Conservation (phyloP, 2,329 filamentous ascomycete genomes). For the Dothistroma septosporum region DNA sequence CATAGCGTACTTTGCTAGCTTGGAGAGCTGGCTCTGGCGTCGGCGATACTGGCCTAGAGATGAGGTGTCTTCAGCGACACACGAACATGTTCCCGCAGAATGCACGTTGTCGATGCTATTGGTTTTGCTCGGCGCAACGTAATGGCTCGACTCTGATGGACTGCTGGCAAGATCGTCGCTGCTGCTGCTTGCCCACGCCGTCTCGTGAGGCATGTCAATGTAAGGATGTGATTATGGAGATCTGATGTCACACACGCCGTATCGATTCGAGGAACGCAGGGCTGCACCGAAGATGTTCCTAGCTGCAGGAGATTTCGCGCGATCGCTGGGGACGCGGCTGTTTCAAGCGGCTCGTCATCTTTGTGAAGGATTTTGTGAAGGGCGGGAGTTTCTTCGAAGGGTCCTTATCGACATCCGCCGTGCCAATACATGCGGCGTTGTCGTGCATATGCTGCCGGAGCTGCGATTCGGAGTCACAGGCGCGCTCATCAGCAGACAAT, state of each 20-base stretch:
- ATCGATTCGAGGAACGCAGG: constrained; percentile 4
- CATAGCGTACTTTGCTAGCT: constrained; percentile 31
- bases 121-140: not conserved
- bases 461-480: not conserved
- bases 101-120: constrained; percentile 24
- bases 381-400: not conserved
- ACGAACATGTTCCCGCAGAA: constrained; percentile 28
- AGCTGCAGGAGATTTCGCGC: not conserved
- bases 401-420: not conserved
- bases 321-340: not conserved
- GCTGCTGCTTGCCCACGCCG: not conserved
- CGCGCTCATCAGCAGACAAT: not conserved
- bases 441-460: not conserved
- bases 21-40: constrained; percentile 33
- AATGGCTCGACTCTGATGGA: not conserved
- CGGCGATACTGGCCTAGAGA: constrained; percentile 30
- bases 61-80: constrained; percentile 29
- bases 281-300: not conserved
- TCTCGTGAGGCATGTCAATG: constrained; percentile 4
- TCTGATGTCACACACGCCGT: constrained; percentile 1
- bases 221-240: not conserved
- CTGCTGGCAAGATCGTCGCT: not conserved
- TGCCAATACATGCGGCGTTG: not conserved
- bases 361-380: not conserved
- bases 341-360: not conserved